Conservation (phyloP, 805 yeast genomes). For the Ogataea sp. region DNA sequence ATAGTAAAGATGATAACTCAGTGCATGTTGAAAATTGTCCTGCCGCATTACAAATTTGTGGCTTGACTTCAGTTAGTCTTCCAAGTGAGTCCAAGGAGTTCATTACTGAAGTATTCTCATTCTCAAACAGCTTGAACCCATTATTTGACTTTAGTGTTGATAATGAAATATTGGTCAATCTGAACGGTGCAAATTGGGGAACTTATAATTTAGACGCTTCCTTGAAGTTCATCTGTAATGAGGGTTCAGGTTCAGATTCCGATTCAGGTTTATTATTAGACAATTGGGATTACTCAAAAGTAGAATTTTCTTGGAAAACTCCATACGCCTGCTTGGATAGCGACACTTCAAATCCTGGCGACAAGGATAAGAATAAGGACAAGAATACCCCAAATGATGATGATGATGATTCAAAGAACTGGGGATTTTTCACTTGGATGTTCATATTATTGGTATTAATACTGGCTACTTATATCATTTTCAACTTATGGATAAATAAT, state of each 20-base stretch:
- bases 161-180: slow-evolving; percentile 15
- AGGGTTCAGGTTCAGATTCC: slow-evolving; percentile 18
- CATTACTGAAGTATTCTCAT: slow-evolving; percentile 56
- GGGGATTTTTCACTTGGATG: slow-evolving; percentile 82
- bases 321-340: slow-evolving; percentile 8
- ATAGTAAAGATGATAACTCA: slow-evolving; percentile 21
- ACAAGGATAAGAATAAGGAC: slow-evolving; percentile 12
- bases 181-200: slow-evolving; percentile 69
- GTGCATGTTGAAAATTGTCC: slow-evolving; percentile 53
- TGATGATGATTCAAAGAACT: slow-evolving; percentile 36
- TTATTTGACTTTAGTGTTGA: slow-evolving; percentile 23
- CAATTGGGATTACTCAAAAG: slow-evolving; percentile 31
- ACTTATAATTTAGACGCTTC: slow-evolving; percentile 38
- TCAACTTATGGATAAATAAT: slow-evolving; percentile 70
- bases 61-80: slow-evolving; percentile 52
- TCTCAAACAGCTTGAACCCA: slow-evolving; percentile 34
- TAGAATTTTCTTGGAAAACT: slow-evolving; percentile 29
- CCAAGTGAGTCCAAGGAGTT: slow-evolving; percentile 33
- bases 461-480: slow-evolving; percentile 63
- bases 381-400: too few relatives aligned
- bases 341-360: too few relatives aligned
- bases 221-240: slow-evolving; percentile 40
- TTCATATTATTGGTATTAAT: slow-evolving; percentile 66
- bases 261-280: slow-evolving; percentile 23
- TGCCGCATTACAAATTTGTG: slow-evolving; percentile 69